Base-by-base conservation (phyloP, 139 green algal species). In the Chlamydomonas schloesseri region DNA sequence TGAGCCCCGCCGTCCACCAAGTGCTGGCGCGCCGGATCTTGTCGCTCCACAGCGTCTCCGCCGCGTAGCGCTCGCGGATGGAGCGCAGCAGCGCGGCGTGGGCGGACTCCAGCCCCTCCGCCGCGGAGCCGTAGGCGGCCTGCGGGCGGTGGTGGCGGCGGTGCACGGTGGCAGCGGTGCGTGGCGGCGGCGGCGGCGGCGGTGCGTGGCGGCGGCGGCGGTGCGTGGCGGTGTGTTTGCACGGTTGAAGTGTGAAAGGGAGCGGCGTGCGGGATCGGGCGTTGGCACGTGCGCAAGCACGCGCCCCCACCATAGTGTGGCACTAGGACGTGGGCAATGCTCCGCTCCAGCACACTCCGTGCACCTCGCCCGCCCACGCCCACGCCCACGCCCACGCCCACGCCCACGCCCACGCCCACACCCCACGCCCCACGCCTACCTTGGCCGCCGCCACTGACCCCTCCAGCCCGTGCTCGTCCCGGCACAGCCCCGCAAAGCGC, bases 1-100 rank as follows among this genome's bases (percentile, higher is more conserved):
- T 91, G 28, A 93, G 84, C 20, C 81, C 81, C 81, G 82, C 90
- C 1, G 90, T 93, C 84, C 85, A 93, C 90, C 90, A 93, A 33
- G 90, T 93, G 46, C 88, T 86, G 33, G 90, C 88, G 18, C 84
- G 75, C 24, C 90, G 68, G 68, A 93, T 93, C 87, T 93, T 93
- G 71, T 93, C 90, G 34, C 76, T 82, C 90, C 90, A 93, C 71
- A 91, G 47, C 67, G 89, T 89, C 87, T 93, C 90, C 53, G 87
- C 77, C 18, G 82, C 73, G 85, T 93, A 93, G 4, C 90, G 75
- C 84, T 93, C 90, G 20, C 90, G 68, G 21, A 93, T 91, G 42
- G 84, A 62, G 55, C 68, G 29, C 76, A 91, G 68, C 72, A 91
- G 67, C 26, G 70, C 23, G 11, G 64, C 58, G 80, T 93, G 90